Base-by-base conservation (phyloP, 192 early-diverging fungal species). In the Coemansia sp. region DNA sequence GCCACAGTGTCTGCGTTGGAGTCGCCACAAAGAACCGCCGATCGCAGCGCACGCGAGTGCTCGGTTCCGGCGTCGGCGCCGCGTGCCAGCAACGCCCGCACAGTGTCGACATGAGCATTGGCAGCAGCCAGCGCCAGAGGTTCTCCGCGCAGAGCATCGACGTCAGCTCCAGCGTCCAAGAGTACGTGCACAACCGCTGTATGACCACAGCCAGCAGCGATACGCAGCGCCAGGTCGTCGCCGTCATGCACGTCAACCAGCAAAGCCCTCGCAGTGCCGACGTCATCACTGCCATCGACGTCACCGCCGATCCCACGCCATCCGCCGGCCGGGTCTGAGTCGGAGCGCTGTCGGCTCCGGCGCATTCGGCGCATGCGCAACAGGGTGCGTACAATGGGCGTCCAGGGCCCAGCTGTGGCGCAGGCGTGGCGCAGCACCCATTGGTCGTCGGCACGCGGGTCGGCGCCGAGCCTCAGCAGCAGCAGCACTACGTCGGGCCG, bases 351-450 rank as follows among this genome's bases (percentile, higher is more conserved):
- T 14, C 43, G 21, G 10, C 10, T n/a, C n/a, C n/a, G n/a, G n/a
- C n/a, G n/a, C n/a, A n/a, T n/a, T n/a, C n/a, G n/a, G n/a, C n/a
- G n/a, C 50, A 24, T 54, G 61, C 60, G 60, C 67, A 80, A 35
- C 14, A 81, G 50, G 40, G 63, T 60, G 19, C 48, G 61, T n/a
- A 81, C 63, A 5, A 68, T 60, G 4, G 58, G 57, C 22, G 34
- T 53, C 78, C 78, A 81, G 14, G 46, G 4, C 6, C 46, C 46
- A 21, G 48, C 68, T 33, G 58, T 42, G 12, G 68, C 54, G 36
- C 67, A 67, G 26, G 78, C 78, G 24, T 75, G 62, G 27, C 68
- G 78, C 48, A 81, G 41, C 24, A 81, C 63, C 78, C 78, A 81
- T 65, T 81, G 78, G 60, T 64, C 68, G 53, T 68, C 72, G 33